Evolutionary conservation across 2,329 filamentous ascomycete genomes (phyloP).

Genomic region (Coniosporium tulheliwenetii): DNA sequence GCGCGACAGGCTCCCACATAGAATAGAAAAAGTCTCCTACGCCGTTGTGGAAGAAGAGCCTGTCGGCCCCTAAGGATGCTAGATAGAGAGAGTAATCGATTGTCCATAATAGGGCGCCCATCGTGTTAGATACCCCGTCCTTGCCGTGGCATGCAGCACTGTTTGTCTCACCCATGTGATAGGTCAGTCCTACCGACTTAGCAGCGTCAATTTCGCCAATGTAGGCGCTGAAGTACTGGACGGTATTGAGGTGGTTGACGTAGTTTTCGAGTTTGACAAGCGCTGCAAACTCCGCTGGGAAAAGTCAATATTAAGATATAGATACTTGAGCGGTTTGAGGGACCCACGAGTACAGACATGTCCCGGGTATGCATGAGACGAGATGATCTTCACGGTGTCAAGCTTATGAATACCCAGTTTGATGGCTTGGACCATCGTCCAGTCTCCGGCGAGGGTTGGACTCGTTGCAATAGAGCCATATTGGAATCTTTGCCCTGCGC

Average conservation of each 20-base stretch:
- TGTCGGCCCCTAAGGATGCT: slow-evolving; percentile 7
- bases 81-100: slow-evolving; percentile 10
- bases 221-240: slow-evolving; percentile 1
- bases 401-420: slow-evolving; percentile 1
- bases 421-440: neutral
- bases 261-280: neutral
- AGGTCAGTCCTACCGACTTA: neutral
- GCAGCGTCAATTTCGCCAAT: neutral
- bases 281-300: neutral
- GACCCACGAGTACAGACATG: neutral
- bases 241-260: slow-evolving; percentile 1
- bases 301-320: neutral
- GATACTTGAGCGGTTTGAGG: neutral
- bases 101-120: slow-evolving; percentile 11
- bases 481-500: slow-evolving; percentile 1
- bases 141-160: slow-evolving; percentile 13
- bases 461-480: neutral
- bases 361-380: neutral
- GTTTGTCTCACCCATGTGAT: slow-evolving; percentile 12
- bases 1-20: neutral
- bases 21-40: neutral
- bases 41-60: neutral
- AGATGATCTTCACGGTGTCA: neutral
- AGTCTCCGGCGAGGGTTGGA: neutral
- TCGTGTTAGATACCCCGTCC: slow-evolving; percentile 10